These are phyloP conservation scores for Suillus variegatus DNA, from an alignment of 768 basidiomycete genomes.

Conservation along the genomic window DNA sequence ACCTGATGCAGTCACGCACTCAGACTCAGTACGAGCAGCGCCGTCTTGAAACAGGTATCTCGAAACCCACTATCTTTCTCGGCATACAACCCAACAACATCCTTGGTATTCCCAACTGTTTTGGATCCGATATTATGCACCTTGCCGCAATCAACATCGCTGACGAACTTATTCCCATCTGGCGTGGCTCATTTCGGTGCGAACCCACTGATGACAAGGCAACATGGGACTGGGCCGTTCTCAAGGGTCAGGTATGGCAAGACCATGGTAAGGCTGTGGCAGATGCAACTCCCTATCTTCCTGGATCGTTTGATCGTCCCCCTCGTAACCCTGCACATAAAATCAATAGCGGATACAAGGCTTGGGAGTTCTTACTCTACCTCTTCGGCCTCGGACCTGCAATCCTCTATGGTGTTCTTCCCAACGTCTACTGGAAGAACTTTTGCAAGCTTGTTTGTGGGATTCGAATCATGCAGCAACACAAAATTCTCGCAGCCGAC, in stretches of 20 bases:
- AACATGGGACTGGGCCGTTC: conserved; percentile 34
- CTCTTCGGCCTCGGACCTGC: conserved; percentile 22
- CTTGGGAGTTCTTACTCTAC: conserved; percentile 19
- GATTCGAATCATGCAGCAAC: conserved; percentile 21
- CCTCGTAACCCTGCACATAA: conserved; percentile 24
- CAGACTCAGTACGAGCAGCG: conserved; percentile 22
- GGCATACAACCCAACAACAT: conserved; percentile 24
- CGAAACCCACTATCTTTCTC: conserved; percentile 36
- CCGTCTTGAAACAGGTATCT: conserved; percentile 34
- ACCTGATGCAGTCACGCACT: conserved; percentile 8
- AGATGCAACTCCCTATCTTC: conserved; percentile 13
- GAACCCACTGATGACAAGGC: conserved; percentile 18
- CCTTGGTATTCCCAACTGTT: conserved; percentile 34
- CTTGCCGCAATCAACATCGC: conserved; percentile 24
- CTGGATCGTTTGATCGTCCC: conserved; percentile 19
- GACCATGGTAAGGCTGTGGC: conserved; percentile 22
- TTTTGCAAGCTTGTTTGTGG: conserved; percentile 23
- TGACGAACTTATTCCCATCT: conserved; percentile 20
- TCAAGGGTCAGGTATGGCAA: conserved; percentile 25
- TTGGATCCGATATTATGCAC: conserved; percentile 44
- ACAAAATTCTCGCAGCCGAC: conserved; percentile 16
- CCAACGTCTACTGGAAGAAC: conserved; percentile 16
- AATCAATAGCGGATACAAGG: conserved; percentile 25
- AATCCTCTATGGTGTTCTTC: conserved; percentile 18
- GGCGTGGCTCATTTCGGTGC: conserved; percentile 23